Evolutionary conservation across 768 basidiomycete genomes (phyloP).

Genomic region (Epithele typhae): DNA sequence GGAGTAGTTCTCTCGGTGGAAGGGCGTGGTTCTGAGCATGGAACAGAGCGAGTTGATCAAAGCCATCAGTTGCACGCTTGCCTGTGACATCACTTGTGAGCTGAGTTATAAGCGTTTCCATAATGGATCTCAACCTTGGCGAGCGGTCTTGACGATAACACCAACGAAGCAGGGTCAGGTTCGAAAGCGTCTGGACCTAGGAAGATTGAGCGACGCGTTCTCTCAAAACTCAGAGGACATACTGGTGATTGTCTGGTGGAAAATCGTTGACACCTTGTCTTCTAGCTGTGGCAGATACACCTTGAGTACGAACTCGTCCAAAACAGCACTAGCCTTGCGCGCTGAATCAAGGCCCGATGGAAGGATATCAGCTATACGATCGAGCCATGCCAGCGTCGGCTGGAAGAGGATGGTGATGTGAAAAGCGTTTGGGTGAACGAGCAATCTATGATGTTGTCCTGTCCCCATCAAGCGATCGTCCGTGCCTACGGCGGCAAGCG

Average conservation of each 20-base stretch:
- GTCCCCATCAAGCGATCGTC: slow-evolving; percentile 73
- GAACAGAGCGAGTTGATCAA: slow-evolving; percentile 88
- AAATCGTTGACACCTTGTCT: slow-evolving; percentile 84
- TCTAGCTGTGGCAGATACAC: slow-evolving; percentile 94
- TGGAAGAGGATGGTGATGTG: slow-evolving; percentile 94
- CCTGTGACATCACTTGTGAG: slow-evolving; percentile 76
- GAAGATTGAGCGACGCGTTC: not conserved
- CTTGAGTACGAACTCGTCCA: slow-evolving; percentile 91
- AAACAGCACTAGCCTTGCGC: slow-evolving; percentile 61
- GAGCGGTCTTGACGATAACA: slow-evolving; percentile 68
- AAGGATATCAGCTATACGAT: slow-evolving; percentile 63
- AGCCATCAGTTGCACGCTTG: slow-evolving; percentile 79
- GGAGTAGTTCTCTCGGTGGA: slow-evolving; percentile 92
- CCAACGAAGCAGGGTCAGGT: slow-evolving; percentile 64
- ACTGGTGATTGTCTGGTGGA: slow-evolving; percentile 84
- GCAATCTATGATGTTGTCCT: slow-evolving; percentile 77
- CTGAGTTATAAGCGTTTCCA: slow-evolving; percentile 48
- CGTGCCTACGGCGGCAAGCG: slow-evolving; percentile 53
- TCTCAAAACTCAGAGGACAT: slow-evolving; percentile 12
- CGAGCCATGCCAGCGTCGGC: slow-evolving; percentile 83
- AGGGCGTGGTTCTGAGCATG: slow-evolving; percentile 89
- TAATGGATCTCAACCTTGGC: slow-evolving; percentile 52
- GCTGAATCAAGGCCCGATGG: slow-evolving; percentile 69
- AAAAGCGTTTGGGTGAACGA: slow-evolving; percentile 90
- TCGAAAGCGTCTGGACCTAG: slow-evolving; percentile 84